Evolutionary conservation across 2,329 filamentous ascomycete genomes (phyloP).

Genomic region (Myrmaecium sp.): DNA sequence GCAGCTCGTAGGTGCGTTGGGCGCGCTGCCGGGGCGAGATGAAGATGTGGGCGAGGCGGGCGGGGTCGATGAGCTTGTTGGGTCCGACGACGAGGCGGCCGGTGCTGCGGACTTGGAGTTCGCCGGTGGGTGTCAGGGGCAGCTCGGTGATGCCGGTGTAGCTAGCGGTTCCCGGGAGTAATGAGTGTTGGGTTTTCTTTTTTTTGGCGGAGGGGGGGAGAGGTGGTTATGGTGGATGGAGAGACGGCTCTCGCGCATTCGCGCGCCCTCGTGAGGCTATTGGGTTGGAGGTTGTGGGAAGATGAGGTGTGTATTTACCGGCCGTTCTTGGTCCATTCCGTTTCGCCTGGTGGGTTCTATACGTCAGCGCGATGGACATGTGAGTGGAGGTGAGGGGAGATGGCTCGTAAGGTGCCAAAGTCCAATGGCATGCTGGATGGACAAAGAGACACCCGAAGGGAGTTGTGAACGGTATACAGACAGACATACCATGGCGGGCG

Average conservation of each 20-base stretch:
- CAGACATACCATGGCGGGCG: conserved; percentile 10
- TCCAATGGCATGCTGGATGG: too few relatives aligned
- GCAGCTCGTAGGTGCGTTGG: conserved; percentile 30
- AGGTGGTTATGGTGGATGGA: too few relatives aligned
- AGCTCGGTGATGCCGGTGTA: conserved; percentile 30
- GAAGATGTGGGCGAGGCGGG: conserved; percentile 29
- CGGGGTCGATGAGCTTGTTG: conserved; percentile 34
- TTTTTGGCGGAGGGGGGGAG: too few relatives aligned
- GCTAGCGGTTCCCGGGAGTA: too few relatives aligned
- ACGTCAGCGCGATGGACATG: not conserved
- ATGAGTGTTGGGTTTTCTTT: too few relatives aligned
- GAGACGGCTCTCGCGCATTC: too few relatives aligned
- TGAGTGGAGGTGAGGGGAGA: not conserved
- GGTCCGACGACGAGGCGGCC: conserved; percentile 30
- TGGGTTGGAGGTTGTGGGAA: not conserved
- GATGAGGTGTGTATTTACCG: too few relatives aligned
- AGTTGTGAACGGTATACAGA: too few relatives aligned
- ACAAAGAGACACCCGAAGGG: too few relatives aligned
- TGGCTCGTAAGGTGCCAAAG: too few relatives aligned
- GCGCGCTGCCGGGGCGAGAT: conserved; percentile 35
- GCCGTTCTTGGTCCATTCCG: conserved; percentile 31
- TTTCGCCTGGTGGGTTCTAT: conserved; percentile 19
- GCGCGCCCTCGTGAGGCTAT: conserved; percentile 1
- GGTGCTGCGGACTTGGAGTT: conserved; percentile 27
- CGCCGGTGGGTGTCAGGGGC: conserved; percentile 17